Percentiles rank a stretch among this genome's conserved stretches.
These are phyloP conservation scores for Phytopythium boreale DNA, from an alignment of 352 stramenopile species.

Conservation along the genomic window DNA sequence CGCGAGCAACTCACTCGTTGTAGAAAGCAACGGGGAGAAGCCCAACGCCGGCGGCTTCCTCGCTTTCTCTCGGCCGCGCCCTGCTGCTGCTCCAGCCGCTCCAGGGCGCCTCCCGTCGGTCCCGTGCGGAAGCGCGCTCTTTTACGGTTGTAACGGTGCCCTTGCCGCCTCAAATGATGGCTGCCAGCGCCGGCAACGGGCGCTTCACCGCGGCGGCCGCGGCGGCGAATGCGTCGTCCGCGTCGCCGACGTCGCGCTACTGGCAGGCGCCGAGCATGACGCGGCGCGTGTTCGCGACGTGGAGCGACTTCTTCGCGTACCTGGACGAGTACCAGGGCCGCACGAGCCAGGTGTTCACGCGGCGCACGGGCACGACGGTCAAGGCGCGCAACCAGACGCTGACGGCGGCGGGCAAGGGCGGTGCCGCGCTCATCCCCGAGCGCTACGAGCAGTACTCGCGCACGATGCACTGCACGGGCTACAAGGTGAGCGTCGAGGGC, in stretches of 20 bases:
- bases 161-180: not conserved
- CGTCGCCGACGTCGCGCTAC: constrained; percentile 1
- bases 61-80: not conserved
- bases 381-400: constrained; percentile 31
- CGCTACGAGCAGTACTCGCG: constrained; percentile 29
- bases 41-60: not conserved
- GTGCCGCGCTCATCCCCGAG: constrained; percentile 16
- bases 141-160: not conserved
- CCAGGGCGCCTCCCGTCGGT: not conserved
- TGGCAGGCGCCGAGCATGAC: constrained; percentile 17
- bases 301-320: constrained; percentile 25
- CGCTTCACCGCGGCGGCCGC: not conserved
- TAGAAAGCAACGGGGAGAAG: too few species aligned
- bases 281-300: constrained; percentile 19
- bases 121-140: not conserved
- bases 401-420: constrained; percentile 10
- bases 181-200: not conserved
- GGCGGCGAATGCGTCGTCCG: not conserved
- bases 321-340: constrained; percentile 25
- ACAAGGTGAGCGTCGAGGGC: constrained; percentile 10
- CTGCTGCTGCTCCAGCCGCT: not conserved
- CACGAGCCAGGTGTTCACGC: constrained; percentile 25
- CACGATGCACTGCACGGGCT: constrained; percentile 23
- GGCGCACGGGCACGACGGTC: constrained; percentile 24
- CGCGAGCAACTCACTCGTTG: not conserved